phyloP scores from a whole-genome alignment of 2,329 filamentous ascomycete genomes.

The Calonectria hongkongensis region DNA sequence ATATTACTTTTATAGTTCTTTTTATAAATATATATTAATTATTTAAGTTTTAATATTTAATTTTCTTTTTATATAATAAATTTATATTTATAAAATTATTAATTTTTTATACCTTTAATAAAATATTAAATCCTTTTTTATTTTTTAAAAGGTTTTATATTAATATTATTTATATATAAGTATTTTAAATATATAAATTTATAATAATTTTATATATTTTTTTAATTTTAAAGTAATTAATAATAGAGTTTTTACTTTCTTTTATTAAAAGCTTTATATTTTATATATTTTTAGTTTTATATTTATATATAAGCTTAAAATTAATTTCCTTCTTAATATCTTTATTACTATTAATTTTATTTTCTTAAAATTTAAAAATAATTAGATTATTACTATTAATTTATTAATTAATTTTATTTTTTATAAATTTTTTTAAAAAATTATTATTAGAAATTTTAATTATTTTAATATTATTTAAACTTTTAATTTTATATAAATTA shows the following conservation, averaged over 20 bases:
- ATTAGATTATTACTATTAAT: too few relatives aligned
- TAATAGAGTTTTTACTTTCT: not conserved
- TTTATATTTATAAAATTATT: constrained; percentile 15
- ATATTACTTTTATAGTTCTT: too few relatives aligned
- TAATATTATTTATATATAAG: too few relatives aligned
- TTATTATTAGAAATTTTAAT: too few relatives aligned
- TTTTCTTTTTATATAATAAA: not conserved
- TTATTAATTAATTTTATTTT: too few relatives aligned
- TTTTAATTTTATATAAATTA: too few relatives aligned
- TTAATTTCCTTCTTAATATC: constrained; percentile 24
- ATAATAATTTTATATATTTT: not conserved
- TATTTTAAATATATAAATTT: not conserved
- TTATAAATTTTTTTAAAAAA: too few relatives aligned
- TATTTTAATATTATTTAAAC: too few relatives aligned
- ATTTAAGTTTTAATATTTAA: too few relatives aligned
- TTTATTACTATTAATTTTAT: not conserved
- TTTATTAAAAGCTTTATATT: not conserved
- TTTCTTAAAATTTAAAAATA: not conserved
- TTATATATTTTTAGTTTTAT: not conserved
- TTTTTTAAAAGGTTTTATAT: not conserved
- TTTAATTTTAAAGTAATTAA: not conserved
- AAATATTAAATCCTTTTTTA: not conserved
- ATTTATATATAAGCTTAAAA: constrained; percentile 2
- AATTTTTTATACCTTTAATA: not conserved
- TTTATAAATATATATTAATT: too few relatives aligned